phyloP scores from a whole-genome alignment of 768 basidiomycete genomes.

The Hericium alpestre region DNA sequence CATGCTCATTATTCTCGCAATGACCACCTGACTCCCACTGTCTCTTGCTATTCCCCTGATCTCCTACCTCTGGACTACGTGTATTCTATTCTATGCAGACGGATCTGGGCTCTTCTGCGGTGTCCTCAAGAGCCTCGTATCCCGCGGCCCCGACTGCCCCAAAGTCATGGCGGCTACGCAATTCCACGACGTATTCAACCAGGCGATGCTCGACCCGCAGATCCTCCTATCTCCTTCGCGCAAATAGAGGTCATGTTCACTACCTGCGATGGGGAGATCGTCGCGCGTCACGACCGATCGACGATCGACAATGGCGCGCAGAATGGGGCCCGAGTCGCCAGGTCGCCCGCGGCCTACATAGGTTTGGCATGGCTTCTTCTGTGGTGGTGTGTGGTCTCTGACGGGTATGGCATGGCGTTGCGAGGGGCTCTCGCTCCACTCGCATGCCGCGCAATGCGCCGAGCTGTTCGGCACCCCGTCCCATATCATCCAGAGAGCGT shows the following conservation, averaged over 20 bases:
- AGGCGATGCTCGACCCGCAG: no score
- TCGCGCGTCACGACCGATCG: conserved; percentile 19
- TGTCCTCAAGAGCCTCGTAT: conserved; percentile 65
- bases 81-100: no score
- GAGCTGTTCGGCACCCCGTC: conserved; percentile 68
- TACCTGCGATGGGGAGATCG: conserved; percentile 43
- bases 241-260: conserved; percentile 92
- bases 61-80: no score
- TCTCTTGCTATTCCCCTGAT: not conserved
- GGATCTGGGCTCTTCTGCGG: conserved; percentile 91
- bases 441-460: conserved; percentile 78
- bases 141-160: conserved; percentile 59
- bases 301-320: not conserved
- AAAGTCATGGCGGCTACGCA: conserved; percentile 78
- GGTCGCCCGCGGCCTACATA: conserved; percentile 64
- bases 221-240: conserved; percentile 62
- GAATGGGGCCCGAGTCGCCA: not conserved
- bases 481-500: conserved; percentile 59
- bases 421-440: conserved; percentile 62
- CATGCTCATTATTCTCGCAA: conserved; percentile 15
- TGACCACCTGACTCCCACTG: not conserved
- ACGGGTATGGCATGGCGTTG: conserved; percentile 36
- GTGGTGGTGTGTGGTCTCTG: not conserved
- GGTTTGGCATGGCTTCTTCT: conserved; percentile 31
- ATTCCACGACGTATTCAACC: no score